Evolutionary conservation across 169 alveolate genomes (phyloP).

Genomic region (Hepatocystis sp.): DNA sequence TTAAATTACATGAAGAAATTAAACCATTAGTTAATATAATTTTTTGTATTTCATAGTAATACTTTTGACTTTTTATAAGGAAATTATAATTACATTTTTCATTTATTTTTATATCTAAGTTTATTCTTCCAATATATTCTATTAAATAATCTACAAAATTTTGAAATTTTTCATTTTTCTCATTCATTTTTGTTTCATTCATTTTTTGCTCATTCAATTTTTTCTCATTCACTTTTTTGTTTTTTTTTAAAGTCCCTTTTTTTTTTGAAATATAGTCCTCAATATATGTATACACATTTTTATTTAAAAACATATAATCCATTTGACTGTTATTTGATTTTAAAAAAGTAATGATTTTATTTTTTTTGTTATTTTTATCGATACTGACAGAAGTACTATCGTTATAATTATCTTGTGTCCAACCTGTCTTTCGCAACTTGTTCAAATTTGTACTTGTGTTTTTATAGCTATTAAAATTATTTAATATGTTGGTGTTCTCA

Average conservation of each 20-base stretch:
- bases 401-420: too few species aligned
- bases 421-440: too few species aligned
- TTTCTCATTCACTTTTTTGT: not conserved
- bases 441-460: too few species aligned
- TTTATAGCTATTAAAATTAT: too few species aligned
- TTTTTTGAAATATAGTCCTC: slow-evolving; percentile 2
- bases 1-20: slow-evolving; percentile 8
- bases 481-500: too few species aligned
- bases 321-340: not conserved
- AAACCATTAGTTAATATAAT: slow-evolving; percentile 67
- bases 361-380: too few species aligned
- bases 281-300: not conserved
- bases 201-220: too few species aligned
- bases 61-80: slow-evolving; percentile 16
- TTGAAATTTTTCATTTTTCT: slow-evolving; percentile 3
- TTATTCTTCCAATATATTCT: slow-evolving; percentile 70
- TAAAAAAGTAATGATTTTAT: too few species aligned
- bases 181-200: too few species aligned
- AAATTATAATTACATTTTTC: slow-evolving; percentile 16
- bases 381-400: too few species aligned
- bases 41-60: slow-evolving; percentile 53
- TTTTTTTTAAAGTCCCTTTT: not conserved
- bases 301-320: not conserved
- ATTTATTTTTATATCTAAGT: slow-evolving; percentile 47
- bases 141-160: slow-evolving; percentile 33